Base-by-base conservation (phyloP, 345 rosid genomes). In the Pistacia vera region DNA sequence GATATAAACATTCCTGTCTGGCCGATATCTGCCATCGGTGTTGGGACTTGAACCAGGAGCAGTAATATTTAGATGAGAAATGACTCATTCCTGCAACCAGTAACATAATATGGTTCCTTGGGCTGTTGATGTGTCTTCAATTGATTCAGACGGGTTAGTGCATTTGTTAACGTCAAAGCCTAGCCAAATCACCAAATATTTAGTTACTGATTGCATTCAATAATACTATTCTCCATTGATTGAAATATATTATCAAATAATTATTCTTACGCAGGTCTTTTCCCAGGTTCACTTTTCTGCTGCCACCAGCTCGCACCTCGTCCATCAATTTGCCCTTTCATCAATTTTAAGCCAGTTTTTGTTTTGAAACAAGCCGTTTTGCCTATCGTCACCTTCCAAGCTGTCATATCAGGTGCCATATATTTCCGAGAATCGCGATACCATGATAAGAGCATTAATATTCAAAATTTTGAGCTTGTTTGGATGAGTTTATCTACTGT, bases 41-140 rank as follows among this genome's bases (percentile, higher is more conserved):
- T 93, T 91, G 1, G 97, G 91, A 72, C 94, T 93, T 6, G 74
- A 56, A 2, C 72, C n/a, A 0, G 92, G 94, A 11, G 95, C 95
- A 41, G 6, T 58, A 18, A 92, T 78, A 0, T n/a, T 70, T 3
- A 90, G 78, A 66, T 87, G 75, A 4, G 87, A 83, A 33, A 93
- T 25, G 33, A 36, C 11, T 11, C 86, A 73, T 51, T 55, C 33
- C 62, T 63, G 72, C 87, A 75, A 11, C 28, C 17, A 61, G 57
- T 13, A 35, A 93, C 35, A 14, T 11, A 38, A 91, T 70, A 75
- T 91, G 94, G 51, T 71, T 68, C 20, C 80, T 61, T 46, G 86
- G 92, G 54, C 89, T 88, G 73, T 91, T 82, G 16, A 82, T 0
- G 63, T 79, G 85, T n/a, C 0, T 17, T 76, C 28, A 88, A 78